Evolutionary conservation across 2,329 filamentous ascomycete species (phyloP).

Genomic region (Trichoderma endophyticum): DNA sequence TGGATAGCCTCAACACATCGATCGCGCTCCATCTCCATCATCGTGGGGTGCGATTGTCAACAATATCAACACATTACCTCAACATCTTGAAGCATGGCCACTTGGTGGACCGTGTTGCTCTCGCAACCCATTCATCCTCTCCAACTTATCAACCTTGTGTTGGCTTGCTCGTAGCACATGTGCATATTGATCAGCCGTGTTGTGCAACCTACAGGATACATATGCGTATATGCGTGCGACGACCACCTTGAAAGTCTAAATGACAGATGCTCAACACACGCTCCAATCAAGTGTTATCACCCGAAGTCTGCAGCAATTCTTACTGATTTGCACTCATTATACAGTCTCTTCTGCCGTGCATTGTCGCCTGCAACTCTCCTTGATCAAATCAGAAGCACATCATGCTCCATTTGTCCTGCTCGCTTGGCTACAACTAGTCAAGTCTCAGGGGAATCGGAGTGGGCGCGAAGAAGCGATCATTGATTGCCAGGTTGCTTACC

Average conservation of each 20-base stretch:
- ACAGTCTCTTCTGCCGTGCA: background rate
- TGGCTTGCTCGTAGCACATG: background rate
- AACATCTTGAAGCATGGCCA: background rate
- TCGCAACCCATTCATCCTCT: background rate
- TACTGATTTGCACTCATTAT: background rate
- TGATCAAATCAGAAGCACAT: background rate
- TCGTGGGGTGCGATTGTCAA: background rate
- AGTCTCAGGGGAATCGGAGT: background rate
- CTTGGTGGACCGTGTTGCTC: background rate
- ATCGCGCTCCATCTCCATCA: background rate
- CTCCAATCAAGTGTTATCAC: background rate
- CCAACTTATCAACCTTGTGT: background rate
- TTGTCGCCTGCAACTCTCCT: background rate
- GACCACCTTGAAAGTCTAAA: constrained; percentile 10
- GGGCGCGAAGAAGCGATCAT: background rate
- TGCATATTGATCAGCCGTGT: background rate
- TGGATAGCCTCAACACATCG: background rate
- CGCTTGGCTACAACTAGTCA: background rate
- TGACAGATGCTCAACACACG: background rate
- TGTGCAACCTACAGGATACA: constrained; percentile 19
- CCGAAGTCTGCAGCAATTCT: background rate
- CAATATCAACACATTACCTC: background rate
- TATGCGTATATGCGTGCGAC: constrained; percentile 30
- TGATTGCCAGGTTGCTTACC: background rate
- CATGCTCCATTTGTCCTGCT: background rate